Evolutionary conservation across 192 early-diverging fungal species (phyloP), one percentile per base, ranked within the genome.

Genomic region (Haplosporangium gracile): DNA sequence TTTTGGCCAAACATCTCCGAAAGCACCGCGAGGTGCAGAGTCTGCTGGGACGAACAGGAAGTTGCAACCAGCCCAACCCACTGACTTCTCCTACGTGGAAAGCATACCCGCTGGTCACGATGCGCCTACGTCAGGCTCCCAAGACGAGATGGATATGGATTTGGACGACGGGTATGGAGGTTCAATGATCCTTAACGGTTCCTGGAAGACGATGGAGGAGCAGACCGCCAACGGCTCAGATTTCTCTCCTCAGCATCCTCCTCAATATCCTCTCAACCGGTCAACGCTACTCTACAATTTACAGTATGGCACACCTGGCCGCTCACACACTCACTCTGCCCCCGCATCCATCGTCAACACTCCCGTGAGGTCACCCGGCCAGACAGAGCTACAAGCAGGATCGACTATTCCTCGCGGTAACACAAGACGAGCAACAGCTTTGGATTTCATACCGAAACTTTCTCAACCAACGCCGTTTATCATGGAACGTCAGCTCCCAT

Each of bases 71-170:
- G 29, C 60, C 11, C 60, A 65, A 4, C 26, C 26, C 29, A 4
- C 13, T 29, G 29, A 32, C 4, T 4, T 32, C 1, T 32, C 10
- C 10, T 42, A 42, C 40, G 29, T 26, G 38, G 71, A 72, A 10
- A 45, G n/a, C 40, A 8, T 47, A 29, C 43, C 20, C 10, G 43
- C 49, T 29, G 26, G 22, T 10, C 24, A 38, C 45, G 53, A 47
- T 11, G 29, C 60, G 11, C 29, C 26, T 11, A 70, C 75, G 71
- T 34, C 77, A 10, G 42, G 38, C 0, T 78, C 77, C 1, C 77
- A 69, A 32, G 76, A 83, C 22, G 83, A 85, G 5, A 80, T 74
- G 70, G 82, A 83, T 38, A 74, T 83, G 70, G 82, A 83, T 10
- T 26, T 80, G 0, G 84, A 86, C 40, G 79, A 86, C 32, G 76